These are phyloP conservation scores for Cercospora sp. DNA, from an alignment of 2,329 filamentous ascomycete species.

Conservation along the genomic window DNA sequence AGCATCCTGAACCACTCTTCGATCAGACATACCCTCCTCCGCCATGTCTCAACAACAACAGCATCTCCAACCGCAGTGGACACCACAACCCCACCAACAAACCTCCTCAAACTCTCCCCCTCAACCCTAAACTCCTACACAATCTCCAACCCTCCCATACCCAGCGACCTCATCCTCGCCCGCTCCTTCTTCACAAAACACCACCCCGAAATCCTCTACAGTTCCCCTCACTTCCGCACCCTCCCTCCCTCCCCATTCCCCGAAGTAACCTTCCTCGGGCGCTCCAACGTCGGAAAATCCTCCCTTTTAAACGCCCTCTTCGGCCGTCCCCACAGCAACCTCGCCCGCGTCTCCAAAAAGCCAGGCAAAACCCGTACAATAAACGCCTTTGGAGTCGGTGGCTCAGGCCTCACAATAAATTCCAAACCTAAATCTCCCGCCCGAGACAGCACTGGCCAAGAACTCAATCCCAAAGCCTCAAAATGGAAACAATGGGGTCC, in stretches of 20 bases:
- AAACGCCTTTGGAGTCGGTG: conserved; percentile 64
- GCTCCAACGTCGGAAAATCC: conserved; percentile 70
- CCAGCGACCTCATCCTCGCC: conserved; percentile 44
- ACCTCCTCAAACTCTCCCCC: conserved; percentile 34
- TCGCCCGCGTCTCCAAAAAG: conserved; percentile 59
- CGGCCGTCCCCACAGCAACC: conserved; percentile 39
- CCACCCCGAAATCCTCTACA: conserved; percentile 59
- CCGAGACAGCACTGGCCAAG: conserved; percentile 26
- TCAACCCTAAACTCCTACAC: conserved; percentile 39
- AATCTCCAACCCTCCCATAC: conserved; percentile 34
- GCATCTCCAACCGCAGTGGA: not conserved
- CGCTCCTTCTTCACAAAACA: conserved; percentile 49
- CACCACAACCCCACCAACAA: conserved; percentile 12
- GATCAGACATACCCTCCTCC: conserved; percentile 1
- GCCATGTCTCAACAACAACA: conserved; percentile 8
- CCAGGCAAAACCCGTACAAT: conserved; percentile 64
- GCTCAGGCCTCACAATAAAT: conserved; percentile 23
- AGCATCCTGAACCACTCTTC: conserved; percentile 13
- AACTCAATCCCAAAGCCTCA: conserved; percentile 41
- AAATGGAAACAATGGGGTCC: conserved; percentile 35
- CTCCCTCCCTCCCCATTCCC: conserved; percentile 57
- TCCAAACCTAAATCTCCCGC: conserved; percentile 12
- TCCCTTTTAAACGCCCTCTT: conserved; percentile 66
- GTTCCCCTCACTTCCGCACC: conserved; percentile 59
- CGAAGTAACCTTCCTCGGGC: conserved; percentile 66